Conservation (phyloP, 495 filamentous ascomycete genomes). For the Penicillium mononematosum region DNA sequence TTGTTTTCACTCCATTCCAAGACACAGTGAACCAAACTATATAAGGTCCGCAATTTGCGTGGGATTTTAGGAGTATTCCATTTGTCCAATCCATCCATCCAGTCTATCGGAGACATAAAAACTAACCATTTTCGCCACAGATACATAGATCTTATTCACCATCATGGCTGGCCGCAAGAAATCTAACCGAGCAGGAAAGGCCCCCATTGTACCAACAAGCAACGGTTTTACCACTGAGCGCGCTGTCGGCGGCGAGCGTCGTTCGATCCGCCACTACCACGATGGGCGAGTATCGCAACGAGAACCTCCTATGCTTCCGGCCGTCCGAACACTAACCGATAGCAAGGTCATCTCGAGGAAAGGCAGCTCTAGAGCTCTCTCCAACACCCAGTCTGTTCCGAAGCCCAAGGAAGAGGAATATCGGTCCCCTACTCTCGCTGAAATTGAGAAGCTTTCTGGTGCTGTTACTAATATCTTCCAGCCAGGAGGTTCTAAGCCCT, state of each 20-base stretch:
- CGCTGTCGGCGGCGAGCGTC: not conserved
- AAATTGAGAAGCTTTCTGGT: not conserved
- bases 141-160: not conserved
- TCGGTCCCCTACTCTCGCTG: not conserved
- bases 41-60: not conserved
- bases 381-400: not conserved
- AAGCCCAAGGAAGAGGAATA: not conserved
- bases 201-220: not conserved
- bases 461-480: not conserved
- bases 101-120: not conserved
- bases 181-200: not conserved
- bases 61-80: not conserved
- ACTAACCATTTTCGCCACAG: not conserved
- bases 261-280: conserved; percentile 1
- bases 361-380: not conserved
- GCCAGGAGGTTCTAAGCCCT: not conserved
- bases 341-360: not conserved
- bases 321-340: not conserved
- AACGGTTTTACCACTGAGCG: conserved; percentile 1
- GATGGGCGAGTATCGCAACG: conserved; percentile 2
- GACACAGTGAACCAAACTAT: not conserved
- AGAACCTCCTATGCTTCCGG: not conserved
- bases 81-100: not conserved
- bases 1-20: not conserved
- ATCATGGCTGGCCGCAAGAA: not conserved